These are phyloP conservation scores for Trichosporon asahii DNA, from an alignment of 1,284 basidiomycete species.

Conservation along the genomic window DNA sequence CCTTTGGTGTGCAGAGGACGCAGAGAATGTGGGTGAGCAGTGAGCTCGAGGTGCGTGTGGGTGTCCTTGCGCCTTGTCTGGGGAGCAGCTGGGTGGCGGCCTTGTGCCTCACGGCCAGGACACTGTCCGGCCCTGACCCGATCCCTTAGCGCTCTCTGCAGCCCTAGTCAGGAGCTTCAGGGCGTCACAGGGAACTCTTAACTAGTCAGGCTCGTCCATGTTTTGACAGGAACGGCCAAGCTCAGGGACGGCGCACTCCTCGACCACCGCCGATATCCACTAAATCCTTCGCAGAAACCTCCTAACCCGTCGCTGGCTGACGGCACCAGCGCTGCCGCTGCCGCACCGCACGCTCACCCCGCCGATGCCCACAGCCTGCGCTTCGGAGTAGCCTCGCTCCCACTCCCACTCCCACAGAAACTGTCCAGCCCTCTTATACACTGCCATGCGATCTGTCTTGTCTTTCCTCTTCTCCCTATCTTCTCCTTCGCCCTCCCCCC, in stretches of 20 bases:
- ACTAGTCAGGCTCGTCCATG: not conserved
- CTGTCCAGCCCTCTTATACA: not conserved
- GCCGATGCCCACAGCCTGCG: not conserved
- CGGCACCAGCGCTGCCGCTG: not conserved
- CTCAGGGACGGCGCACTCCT: not conserved
- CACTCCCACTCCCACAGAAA: not conserved
- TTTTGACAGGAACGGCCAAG: conserved; percentile 1
- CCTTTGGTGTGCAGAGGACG: too few relatives aligned
- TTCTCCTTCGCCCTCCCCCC: not conserved
- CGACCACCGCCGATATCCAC: not conserved
- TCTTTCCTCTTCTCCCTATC: not conserved
- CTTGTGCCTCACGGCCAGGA: not conserved
- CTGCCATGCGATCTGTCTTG: not conserved
- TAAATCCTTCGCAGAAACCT: not conserved
- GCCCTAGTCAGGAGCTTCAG: not conserved
- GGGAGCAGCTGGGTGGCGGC: too few relatives aligned
- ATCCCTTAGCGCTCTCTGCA: not conserved
- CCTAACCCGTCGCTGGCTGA: not conserved
- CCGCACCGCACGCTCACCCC: not conserved
- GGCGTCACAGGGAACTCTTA: not conserved
- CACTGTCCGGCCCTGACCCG: not conserved
- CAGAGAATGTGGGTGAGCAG: too few relatives aligned
- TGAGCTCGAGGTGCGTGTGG: too few relatives aligned
- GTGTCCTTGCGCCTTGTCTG: too few relatives aligned
- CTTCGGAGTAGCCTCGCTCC: not conserved